These are phyloP conservation scores for Lenzites betulinus DNA, from an alignment of 768 basidiomycete genomes.

Conservation along the genomic window DNA sequence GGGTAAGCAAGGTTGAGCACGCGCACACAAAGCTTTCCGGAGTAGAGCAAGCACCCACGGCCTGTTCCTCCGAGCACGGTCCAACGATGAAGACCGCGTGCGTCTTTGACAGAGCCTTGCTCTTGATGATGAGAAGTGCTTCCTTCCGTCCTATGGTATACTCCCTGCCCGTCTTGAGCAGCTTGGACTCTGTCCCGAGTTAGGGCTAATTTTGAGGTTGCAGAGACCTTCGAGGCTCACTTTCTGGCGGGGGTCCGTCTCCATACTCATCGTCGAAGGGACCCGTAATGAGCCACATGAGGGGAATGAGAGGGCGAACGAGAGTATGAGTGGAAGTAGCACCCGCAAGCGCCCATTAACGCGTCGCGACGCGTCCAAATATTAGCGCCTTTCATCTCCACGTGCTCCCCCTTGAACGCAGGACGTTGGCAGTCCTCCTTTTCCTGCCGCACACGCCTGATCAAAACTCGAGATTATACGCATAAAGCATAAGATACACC, in stretches of 20 bases:
- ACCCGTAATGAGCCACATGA: slow-evolving; percentile 26
- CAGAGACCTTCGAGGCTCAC: background rate
- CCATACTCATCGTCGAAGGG: slow-evolving; percentile 23
- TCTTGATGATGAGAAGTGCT: slow-evolving; percentile 50
- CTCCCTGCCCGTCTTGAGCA: slow-evolving; percentile 59
- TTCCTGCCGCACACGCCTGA: no score
- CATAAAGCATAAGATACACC: background rate
- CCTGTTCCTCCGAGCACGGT: slow-evolving; percentile 50
- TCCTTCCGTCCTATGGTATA: slow-evolving; percentile 63
- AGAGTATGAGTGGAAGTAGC: background rate
- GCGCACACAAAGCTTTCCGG: background rate
- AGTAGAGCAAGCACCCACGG: slow-evolving; percentile 44
- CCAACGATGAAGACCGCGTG: slow-evolving; percentile 63
- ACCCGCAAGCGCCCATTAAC: background rate
- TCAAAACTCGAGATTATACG: background rate
- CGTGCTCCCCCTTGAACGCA: no score
- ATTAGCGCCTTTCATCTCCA: background rate
- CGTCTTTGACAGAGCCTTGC: slow-evolving; percentile 64
- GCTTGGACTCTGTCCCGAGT: slow-evolving; percentile 46
- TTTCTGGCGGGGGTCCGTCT: slow-evolving; percentile 8
- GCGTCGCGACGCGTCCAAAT: slow-evolving; percentile 14
- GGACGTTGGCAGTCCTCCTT: no score
- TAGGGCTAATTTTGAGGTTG: background rate
- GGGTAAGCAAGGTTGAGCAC: background rate
- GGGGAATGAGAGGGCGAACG: background rate